These are phyloP conservation scores for Suhomyces bribrorum DNA, from an alignment of 1,139 yeast genomes.

Conservation along the genomic window DNA sequence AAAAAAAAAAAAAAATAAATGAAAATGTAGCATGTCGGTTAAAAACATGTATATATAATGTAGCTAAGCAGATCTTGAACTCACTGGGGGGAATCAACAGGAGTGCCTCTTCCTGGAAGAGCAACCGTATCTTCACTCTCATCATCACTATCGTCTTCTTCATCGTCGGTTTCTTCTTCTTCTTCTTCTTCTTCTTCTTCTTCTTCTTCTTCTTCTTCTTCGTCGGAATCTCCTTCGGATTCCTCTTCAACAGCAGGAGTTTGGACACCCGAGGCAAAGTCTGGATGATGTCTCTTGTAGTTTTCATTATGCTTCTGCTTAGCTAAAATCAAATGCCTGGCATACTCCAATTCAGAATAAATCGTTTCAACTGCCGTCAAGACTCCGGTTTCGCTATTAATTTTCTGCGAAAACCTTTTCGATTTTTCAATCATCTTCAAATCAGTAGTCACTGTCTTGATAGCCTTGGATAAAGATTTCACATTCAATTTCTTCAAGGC, in stretches of 20 bases:
- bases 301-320: conserved; percentile 31
- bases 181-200: conserved; percentile 8
- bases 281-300: conserved; percentile 24
- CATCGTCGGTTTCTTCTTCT: conserved; percentile 8
- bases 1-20: too few relatives aligned
- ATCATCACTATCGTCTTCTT: conserved; percentile 9
- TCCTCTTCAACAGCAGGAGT: conserved; percentile 30
- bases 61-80: not conserved
- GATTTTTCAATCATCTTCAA: conserved; percentile 69
- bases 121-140: conserved; percentile 2
- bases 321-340: conserved; percentile 49
- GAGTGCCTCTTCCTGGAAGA: too few relatives aligned
- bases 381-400: conserved; percentile 77
- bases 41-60: not conserved
- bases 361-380: conserved; percentile 71
- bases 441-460: conserved; percentile 67
- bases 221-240: conserved; percentile 16
- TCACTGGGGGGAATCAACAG: not conserved
- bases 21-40: too few relatives aligned
- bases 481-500: conserved; percentile 67
- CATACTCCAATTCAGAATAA: conserved; percentile 78
- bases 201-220: conserved; percentile 10
- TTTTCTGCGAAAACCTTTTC: conserved; percentile 56
- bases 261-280: conserved; percentile 27
- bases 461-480: conserved; percentile 62